Base-by-base conservation (phyloP, 441 rosid genomes). In the Sinapis alba region DNA sequence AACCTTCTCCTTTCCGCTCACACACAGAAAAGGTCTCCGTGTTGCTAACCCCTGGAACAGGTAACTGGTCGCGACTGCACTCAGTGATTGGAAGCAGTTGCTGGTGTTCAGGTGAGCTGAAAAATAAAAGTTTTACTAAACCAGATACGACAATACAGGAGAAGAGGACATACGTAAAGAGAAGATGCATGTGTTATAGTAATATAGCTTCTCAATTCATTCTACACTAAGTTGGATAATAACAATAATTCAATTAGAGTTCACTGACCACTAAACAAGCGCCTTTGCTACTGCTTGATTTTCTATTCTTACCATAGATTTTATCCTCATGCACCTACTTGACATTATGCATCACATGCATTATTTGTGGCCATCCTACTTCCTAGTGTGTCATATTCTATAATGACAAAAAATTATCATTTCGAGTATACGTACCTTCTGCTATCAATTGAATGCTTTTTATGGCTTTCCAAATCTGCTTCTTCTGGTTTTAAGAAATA, bases 101-200 rank as follows among this genome's bases (percentile, higher is more conserved):
- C 71, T 38, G 75, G 75, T 87, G 94, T 83, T 87, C 98, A 16
- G 94, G 93, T 38, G 96, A 92, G 83, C 99, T 96, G 89, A 54
- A 74, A 79, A 73, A 76, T 65, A 19, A 60, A 56, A 45, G 11
- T 41, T 26, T 65, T 53, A 79, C 51, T 53, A 69, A 63, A 62
- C 70, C 69, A 73, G 50, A 63, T 57, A 58, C 71, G 8, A 43
- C 15, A 59, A 69, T 50, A 64, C 50, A 74, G 20, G 66, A 34
- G 57, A 43, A 69, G 30, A 79, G 9, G 41, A 51, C 34, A 78
- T 7, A 28, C 28, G 30, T 59, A 36, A 15, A 20, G 38, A 64
- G 27, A 68, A 36, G 32, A 62, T 61, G 62, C 58, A 73, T 20
- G 59, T 19, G 34, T 43, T 24, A 41, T n/a, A 68, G 28, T 45